Evolutionary conservation across 2,329 filamentous ascomycete species (phyloP).

Genomic region (Karstenula rhodostoma): DNA sequence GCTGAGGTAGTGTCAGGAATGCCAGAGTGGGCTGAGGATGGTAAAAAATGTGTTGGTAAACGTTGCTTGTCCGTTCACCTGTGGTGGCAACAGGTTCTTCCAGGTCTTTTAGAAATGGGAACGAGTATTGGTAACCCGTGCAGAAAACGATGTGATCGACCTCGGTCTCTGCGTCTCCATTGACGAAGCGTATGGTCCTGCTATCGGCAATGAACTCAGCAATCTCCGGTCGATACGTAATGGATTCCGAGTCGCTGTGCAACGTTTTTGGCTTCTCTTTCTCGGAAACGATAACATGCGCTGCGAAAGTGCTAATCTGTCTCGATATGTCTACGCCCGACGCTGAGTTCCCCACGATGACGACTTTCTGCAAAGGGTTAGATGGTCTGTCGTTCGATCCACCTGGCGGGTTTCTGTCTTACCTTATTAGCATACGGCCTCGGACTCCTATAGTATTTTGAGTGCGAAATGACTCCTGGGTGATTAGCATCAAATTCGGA

Average conservation of each 20-base stretch:
- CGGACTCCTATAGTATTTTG: conserved; percentile 76
- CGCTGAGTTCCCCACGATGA: conserved; percentile 81
- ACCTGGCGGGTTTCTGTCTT: not conserved
- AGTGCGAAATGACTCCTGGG: conserved; percentile 54
- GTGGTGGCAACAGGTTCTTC: conserved; percentile 54
- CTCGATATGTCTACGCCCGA: conserved; percentile 81
- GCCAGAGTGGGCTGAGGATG: conserved; percentile 76
- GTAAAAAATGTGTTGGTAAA: conserved; percentile 80
- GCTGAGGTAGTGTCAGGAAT: conserved; percentile 63
- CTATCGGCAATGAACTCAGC: conserved; percentile 61
- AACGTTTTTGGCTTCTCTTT: conserved; percentile 57
- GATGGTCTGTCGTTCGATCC: not conserved
- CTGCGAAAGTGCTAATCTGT: conserved; percentile 70
- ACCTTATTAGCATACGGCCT: conserved; percentile 63
- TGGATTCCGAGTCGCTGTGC: conserved; percentile 63
- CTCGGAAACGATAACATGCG: conserved; percentile 66
- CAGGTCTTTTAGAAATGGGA: conserved; percentile 70
- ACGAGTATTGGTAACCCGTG: conserved; percentile 84
- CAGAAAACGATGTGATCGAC: conserved; percentile 81
- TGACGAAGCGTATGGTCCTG: conserved; percentile 69
- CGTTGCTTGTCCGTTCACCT: conserved; percentile 66
- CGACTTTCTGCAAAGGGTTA: conserved; percentile 65
- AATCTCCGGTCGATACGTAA: conserved; percentile 61
- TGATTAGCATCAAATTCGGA: conserved; percentile 40
- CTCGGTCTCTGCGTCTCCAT: conserved; percentile 69